A percentile compares a stretch with the other conserved stretches of the same genome.
Evolutionary conservation across 352 stramenopile genomes (phyloP).

Genomic region (Phytopythium ostracodes): DNA sequence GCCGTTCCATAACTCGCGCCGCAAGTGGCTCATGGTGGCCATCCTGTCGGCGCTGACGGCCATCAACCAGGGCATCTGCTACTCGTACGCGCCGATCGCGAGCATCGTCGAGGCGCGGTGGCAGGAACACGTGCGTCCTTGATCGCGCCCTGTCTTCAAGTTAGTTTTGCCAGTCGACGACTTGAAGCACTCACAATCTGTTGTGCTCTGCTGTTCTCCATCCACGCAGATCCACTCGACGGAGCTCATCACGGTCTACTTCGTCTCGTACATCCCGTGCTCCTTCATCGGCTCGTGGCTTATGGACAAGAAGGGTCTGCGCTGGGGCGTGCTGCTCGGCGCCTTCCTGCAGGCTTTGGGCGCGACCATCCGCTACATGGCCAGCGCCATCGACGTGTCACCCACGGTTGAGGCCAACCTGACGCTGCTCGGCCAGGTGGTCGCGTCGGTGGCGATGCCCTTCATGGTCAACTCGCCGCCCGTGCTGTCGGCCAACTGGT

Average conservation of each 20-base stretch:
- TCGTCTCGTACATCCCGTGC: constrained; percentile 75
- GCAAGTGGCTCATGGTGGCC: constrained; percentile 70
- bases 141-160: neutral
- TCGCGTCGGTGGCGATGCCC: constrained; percentile 70
- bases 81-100: constrained; percentile 73
- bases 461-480: constrained; percentile 85
- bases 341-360: constrained; percentile 48
- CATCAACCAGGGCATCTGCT: constrained; percentile 74
- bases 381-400: constrained; percentile 18
- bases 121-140: constrained; percentile 35
- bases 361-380: constrained; percentile 41
- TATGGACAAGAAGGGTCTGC: constrained; percentile 74
- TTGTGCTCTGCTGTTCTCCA: neutral
- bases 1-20: neutral
- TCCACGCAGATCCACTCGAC: constrained; percentile 50
- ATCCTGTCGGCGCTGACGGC: constrained; percentile 59
- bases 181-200: neutral
- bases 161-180: neutral
- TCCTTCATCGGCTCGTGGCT: constrained; percentile 77
- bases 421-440: constrained; percentile 52
- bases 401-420: constrained; percentile 26
- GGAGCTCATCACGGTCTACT: constrained; percentile 77
- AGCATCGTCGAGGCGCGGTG: constrained; percentile 57
- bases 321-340: constrained; percentile 57
- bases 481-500: constrained; percentile 73